Base-by-base conservation (phyloP, 306 rosid species). In the Cicer chorassanicum region DNA sequence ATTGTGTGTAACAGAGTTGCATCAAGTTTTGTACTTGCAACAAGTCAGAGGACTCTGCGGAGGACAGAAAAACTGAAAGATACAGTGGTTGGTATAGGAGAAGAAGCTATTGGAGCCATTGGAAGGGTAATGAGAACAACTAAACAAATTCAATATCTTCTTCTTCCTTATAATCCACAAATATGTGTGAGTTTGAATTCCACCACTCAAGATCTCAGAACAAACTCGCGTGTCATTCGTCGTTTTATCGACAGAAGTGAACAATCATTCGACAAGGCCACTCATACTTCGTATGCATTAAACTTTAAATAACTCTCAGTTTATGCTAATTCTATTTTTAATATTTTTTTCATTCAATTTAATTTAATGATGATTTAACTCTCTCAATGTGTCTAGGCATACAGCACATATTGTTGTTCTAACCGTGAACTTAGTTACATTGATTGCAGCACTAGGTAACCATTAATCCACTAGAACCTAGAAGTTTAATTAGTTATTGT, bases 151-250 rank as follows among this genome's bases (percentile, higher is more conserved):
- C 85, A 89, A 7, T 13, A 53, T 59, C 86, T 89, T 64, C 75
- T 91, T 46, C 82, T 86, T 57, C 88, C 97, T 6, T 91, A 91
- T 21, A 85, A 89, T 62, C 80, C 82, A 44, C 55, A 36, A 67
- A 78, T 86, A 77, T 76, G 77, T 55, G 21, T 4, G 10, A 69
- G 45, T 48, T 81, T 91, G 82, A 85, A 87, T 39, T 40, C 77
- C 8, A 86, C 88, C 34, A 75, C 78, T 24, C 21, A 75, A 69
- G 74, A 41, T 61, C 89, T 91, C 7, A 82, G 88, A 74, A 81
- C 53, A 65, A 82, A 70, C 59, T 89, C 88, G 0, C 79, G 72
- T 7, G 49, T 66, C 7, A 86, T 91, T 62, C 90, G 69, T 18
- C 80, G 75, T 19, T 83, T 87, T 59, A 65, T 87, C 39, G 67